These are phyloP conservation scores for Schwanniomyces sp. DNA, from an alignment of 805 yeast species.

Conservation along the genomic window DNA sequence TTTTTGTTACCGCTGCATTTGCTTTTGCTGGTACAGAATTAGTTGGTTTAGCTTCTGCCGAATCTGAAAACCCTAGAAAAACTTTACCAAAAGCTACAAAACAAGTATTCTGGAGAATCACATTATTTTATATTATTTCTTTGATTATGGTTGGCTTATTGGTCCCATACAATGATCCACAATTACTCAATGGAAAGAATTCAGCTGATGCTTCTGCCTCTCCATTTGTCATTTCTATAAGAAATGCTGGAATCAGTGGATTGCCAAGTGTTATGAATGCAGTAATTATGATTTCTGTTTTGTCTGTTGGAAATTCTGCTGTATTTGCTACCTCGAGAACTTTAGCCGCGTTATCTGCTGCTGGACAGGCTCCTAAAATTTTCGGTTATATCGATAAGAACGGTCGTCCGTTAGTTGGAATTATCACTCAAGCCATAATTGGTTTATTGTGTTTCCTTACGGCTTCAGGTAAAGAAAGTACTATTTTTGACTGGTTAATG, in stretches of 20 bases:
- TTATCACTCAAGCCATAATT: slow-evolving; percentile 34
- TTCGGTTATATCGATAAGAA: slow-evolving; percentile 47
- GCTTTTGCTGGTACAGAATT: slow-evolving; percentile 43
- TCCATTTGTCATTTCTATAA: slow-evolving; percentile 40
- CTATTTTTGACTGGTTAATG: slow-evolving; percentile 48
- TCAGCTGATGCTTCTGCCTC: slow-evolving; percentile 27
- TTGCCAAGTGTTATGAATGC: slow-evolving; percentile 41
- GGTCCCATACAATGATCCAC: slow-evolving; percentile 47
- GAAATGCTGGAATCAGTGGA: slow-evolving; percentile 34
- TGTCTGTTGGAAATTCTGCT: slow-evolving; percentile 45
- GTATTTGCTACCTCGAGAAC: slow-evolving; percentile 43
- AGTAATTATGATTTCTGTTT: slow-evolving; percentile 39
- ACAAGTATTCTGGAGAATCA: slow-evolving; percentile 44
- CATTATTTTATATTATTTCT: slow-evolving; percentile 43
- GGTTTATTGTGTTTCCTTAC: slow-evolving; percentile 48
- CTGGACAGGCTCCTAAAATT: slow-evolving; percentile 45
- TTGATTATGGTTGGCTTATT: slow-evolving; percentile 49
- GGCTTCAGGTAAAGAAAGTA: slow-evolving; percentile 39
- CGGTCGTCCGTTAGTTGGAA: slow-evolving; percentile 52
- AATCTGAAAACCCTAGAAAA: slow-evolving; percentile 36
- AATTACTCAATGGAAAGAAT: slow-evolving; percentile 22
- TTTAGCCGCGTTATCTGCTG: slow-evolving; percentile 45
- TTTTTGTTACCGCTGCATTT: slow-evolving; percentile 42
- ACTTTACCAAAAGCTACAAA: slow-evolving; percentile 41
- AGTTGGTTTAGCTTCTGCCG: slow-evolving; percentile 43